A percentile compares a stretch with the other conserved stretches of the same genome.
Conservation (phyloP, 129 eudicot species). For the Flaveria robusta region DNA sequence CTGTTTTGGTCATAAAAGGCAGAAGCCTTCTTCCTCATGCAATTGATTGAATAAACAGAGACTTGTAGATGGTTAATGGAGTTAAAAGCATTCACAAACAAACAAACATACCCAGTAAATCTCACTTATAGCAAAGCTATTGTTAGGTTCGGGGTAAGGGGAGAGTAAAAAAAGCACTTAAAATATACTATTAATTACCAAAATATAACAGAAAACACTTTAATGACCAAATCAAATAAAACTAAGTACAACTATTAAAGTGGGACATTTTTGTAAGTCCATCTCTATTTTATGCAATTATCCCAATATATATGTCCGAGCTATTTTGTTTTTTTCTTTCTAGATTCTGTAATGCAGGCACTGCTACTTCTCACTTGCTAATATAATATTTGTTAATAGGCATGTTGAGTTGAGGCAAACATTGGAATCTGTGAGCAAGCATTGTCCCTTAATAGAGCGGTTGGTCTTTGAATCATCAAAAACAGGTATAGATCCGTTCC, state of each 20-base stretch:
- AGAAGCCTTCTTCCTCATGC: neutral
- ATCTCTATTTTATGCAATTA: neutral
- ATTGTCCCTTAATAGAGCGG: constrained; percentile 66
- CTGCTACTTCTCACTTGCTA: constrained; percentile 10
- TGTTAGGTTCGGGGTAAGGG: too few relatives aligned
- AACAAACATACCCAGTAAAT: too few relatives aligned
- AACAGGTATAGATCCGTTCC: constrained; percentile 53
- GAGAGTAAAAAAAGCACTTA: too few relatives aligned
- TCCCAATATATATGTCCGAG: too few relatives aligned
- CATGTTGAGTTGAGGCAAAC: constrained; percentile 79
- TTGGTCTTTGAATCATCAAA: constrained; percentile 80
- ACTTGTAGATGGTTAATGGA: neutral
- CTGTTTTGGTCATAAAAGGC: neutral
- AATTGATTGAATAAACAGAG: neutral
- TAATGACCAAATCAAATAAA: constrained; percentile 2
- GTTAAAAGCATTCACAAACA: neutral
- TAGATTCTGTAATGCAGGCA: too few relatives aligned
- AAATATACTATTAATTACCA: neutral
- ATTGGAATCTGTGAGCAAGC: constrained; percentile 70
- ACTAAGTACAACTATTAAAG: neutral
- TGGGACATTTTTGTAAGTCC: neutral
- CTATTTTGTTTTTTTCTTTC: too few relatives aligned
- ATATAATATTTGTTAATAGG: constrained; percentile 35
- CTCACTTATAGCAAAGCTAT: too few relatives aligned
- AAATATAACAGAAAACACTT: neutral